Evolutionary conservation across 2,329 filamentous ascomycete genomes (phyloP).

Genomic region (Penicillium sp.): DNA sequence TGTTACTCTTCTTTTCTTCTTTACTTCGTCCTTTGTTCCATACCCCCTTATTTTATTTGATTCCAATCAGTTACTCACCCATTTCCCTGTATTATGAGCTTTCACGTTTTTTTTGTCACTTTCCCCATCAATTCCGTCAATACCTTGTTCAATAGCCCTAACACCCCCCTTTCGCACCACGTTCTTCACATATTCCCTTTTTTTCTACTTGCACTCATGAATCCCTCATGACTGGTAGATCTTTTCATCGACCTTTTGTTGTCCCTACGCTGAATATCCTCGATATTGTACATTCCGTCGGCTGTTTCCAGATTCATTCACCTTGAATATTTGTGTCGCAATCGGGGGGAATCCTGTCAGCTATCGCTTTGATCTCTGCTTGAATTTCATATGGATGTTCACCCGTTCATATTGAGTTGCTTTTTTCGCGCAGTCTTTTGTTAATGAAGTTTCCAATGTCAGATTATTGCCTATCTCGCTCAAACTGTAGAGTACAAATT

Average conservation of each 20-base stretch:
- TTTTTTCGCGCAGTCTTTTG: neutral
- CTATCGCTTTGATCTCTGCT: neutral
- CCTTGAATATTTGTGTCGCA: neutral
- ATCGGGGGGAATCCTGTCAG: neutral
- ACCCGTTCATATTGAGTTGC: neutral
- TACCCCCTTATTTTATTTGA: conserved; percentile 6
- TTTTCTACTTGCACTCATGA: conserved; percentile 9
- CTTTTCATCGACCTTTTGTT: neutral
- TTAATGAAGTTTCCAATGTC: neutral
- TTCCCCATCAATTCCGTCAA: conserved; percentile 15
- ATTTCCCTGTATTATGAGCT: conserved; percentile 25
- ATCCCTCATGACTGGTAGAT: conserved; percentile 22
- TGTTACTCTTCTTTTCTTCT: conserved; percentile 14
- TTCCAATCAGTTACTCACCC: conserved; percentile 1
- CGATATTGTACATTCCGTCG: conserved; percentile 20
- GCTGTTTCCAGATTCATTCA: conserved; percentile 15
- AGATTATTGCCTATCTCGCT: neutral
- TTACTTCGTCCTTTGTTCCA: conserved; percentile 4
- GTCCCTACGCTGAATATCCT: conserved; percentile 1
- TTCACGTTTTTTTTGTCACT: conserved; percentile 9
- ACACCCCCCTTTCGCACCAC: neutral
- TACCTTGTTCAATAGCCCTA: conserved; percentile 21
- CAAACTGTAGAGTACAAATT: neutral
- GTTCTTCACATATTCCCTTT: conserved; percentile 12
- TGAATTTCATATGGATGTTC: neutral